These are phyloP conservation scores for Nidula niveotomentosa DNA, from an alignment of 1,284 basidiomycete species.

Conservation along the genomic window DNA sequence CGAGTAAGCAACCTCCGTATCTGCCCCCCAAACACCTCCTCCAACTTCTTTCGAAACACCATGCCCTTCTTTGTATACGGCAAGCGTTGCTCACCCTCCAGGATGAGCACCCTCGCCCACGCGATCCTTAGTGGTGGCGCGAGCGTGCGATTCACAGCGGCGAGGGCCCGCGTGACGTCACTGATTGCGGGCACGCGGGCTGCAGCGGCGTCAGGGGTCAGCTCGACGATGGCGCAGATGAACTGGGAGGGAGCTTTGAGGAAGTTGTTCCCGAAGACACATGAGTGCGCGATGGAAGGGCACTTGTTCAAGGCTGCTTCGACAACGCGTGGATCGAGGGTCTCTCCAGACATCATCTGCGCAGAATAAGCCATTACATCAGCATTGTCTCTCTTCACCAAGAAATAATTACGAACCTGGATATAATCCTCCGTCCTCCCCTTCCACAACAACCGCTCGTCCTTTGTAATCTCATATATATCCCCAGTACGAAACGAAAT, in stretches of 20 bases:
- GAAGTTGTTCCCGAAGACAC: slow-evolving; percentile 31
- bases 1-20: background rate
- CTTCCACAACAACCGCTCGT: slow-evolving; percentile 24
- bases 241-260: slow-evolving; percentile 24
- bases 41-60: slow-evolving; percentile 31
- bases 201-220: slow-evolving; percentile 6
- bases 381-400: background rate
- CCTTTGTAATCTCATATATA: slow-evolving; percentile 21
- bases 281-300: slow-evolving; percentile 21
- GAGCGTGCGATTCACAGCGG: slow-evolving; percentile 24
- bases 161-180: slow-evolving; percentile 24
- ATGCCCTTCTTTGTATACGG: slow-evolving; percentile 29
- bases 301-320: slow-evolving; percentile 23
- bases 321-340: slow-evolving; percentile 24
- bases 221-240: slow-evolving; percentile 28
- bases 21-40: slow-evolving; percentile 21
- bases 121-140: slow-evolving; percentile 31
- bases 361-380: background rate
- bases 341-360: slow-evolving; percentile 31
- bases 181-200: slow-evolving; percentile 8
- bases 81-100: slow-evolving; percentile 22
- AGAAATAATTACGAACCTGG: slow-evolving; percentile 14
- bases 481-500: slow-evolving; percentile 32
- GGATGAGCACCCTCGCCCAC: slow-evolving; percentile 25
- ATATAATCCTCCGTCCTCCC: slow-evolving; percentile 33